phyloP scores from a whole-genome alignment of 768 basidiomycete species.

The Termitomyces sp. region DNA sequence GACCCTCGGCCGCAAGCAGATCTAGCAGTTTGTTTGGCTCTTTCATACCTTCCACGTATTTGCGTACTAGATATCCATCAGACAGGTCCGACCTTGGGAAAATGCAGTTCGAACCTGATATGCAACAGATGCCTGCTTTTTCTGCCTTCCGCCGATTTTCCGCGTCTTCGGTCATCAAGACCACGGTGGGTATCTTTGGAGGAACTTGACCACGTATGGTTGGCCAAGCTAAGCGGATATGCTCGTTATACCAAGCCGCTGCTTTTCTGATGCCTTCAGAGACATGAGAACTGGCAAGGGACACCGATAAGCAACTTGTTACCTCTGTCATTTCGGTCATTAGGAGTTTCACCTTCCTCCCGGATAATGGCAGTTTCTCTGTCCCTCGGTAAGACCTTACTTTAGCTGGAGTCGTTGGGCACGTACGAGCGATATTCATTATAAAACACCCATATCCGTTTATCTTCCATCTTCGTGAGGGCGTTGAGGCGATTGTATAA shows the following conservation, averaged over 20 bases:
- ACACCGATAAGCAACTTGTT: conserved; percentile 5
- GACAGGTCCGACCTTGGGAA: not conserved
- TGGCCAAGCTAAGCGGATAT: conserved; percentile 52
- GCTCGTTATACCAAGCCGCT: conserved; percentile 80
- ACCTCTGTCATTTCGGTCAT: conserved; percentile 96
- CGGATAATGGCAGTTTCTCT: conserved; percentile 81
- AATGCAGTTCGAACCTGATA: conserved; percentile 46
- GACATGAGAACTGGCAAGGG: not conserved
- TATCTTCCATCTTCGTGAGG: conserved; percentile 80
- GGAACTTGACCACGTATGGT: conserved; percentile 45
- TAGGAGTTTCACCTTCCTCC: conserved; percentile 77
- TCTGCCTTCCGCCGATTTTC: conserved; percentile 78
- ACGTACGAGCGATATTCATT: conserved; percentile 82
- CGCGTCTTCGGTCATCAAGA: conserved; percentile 87
- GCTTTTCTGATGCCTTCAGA: conserved; percentile 80
- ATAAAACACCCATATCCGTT: conserved; percentile 80
- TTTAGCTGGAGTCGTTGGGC: not conserved
- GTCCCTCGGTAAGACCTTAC: not conserved
- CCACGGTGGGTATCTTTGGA: conserved; percentile 49
- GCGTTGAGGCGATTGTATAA: conserved; percentile 89
- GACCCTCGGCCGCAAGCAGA: conserved; percentile 66
- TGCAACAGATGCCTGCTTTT: conserved; percentile 50
- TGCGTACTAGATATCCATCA: conserved; percentile 44
- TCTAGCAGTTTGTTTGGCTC: conserved; percentile 70
- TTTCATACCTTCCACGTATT: conserved; percentile 76